Conservation (phyloP, 1,284 basidiomycete species). For the Malassezia japonica region DNA sequence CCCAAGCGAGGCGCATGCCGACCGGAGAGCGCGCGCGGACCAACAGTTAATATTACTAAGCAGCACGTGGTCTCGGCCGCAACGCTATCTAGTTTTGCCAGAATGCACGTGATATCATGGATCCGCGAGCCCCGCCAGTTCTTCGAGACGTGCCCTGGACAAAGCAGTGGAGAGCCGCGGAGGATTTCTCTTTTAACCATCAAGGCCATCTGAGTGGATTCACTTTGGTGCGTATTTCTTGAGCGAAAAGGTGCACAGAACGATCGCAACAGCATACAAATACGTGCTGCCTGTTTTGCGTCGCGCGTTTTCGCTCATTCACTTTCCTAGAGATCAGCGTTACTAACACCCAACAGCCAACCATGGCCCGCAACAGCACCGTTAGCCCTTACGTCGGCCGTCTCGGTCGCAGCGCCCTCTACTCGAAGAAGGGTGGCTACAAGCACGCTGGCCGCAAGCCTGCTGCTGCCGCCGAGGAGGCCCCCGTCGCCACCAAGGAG, state of each 20-base stretch:
- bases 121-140: conserved; percentile 3
- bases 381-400: conserved; percentile 74
- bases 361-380: conserved; percentile 86
- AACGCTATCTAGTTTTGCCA: conserved; percentile 16
- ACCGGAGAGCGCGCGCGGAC: conserved; percentile 3
- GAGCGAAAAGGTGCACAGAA: neutral
- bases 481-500: conserved; percentile 58
- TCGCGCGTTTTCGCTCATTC: neutral
- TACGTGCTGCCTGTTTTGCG: neutral
- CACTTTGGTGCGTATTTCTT: conserved; percentile 13
- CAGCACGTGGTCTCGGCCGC: conserved; percentile 10
- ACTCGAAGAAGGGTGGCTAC: conserved; percentile 64
- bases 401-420: conserved; percentile 55
- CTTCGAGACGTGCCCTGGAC: conserved; percentile 11
- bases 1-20: neutral
- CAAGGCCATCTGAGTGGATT: conserved; percentile 17
- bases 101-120: conserved; percentile 10
- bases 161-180: conserved; percentile 9
- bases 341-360: conserved; percentile 16
- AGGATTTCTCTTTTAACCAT: conserved; percentile 19
- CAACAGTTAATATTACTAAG: neutral
- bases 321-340: neutral
- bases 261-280: neutral
- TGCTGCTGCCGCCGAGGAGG: conserved; percentile 56
- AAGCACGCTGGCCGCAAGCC: conserved; percentile 65